A percentile compares a stretch with the other conserved stretches of the same genome.
phyloP scores from a whole-genome alignment of 1,284 basidiomycete genomes.

The Rhodotorula sp. region DNA sequence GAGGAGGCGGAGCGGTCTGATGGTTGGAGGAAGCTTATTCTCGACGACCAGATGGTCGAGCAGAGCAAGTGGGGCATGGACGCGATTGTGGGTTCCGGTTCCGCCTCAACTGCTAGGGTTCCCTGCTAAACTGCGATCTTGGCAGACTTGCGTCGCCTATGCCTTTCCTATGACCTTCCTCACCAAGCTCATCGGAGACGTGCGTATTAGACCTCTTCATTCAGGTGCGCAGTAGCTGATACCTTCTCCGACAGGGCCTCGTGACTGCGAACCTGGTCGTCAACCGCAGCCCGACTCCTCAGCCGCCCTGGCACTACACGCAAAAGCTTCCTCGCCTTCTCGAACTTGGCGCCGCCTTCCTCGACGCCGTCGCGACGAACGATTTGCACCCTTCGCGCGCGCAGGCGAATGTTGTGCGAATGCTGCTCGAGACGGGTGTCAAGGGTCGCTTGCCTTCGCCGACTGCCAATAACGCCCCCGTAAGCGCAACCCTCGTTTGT shows the following conservation, averaged over 20 bases:
- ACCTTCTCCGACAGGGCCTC: constrained; percentile 4
- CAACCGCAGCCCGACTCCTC: constrained; percentile 15
- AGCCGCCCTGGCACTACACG: constrained; percentile 33
- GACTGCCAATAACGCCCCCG: neutral
- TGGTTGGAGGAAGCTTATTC: constrained; percentile 33
- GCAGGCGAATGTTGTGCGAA: constrained; percentile 35
- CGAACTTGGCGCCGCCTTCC: constrained; percentile 39
- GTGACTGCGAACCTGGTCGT: constrained; percentile 37
- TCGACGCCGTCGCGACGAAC: constrained; percentile 36
- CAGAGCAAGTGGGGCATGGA: constrained; percentile 36
- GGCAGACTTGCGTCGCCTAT: constrained; percentile 37
- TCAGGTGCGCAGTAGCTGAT: neutral
- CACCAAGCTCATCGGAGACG: constrained; percentile 39
- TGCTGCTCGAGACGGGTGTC: constrained; percentile 36
- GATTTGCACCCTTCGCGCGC: constrained; percentile 31
- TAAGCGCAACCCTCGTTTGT: neutral
- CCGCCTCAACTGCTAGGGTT: too few relatives aligned
- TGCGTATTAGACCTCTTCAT: neutral
- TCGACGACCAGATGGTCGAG: constrained; percentile 38
- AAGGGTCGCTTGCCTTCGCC: constrained; percentile 20
- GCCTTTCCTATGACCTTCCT: constrained; percentile 39
- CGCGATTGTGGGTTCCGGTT: constrained; percentile 28
- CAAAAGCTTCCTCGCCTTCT: constrained; percentile 40
- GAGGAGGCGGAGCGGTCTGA: constrained; percentile 38
- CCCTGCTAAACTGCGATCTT: too few relatives aligned